phyloP scores from a whole-genome alignment of 495 filamentous ascomycete genomes.

The Penicillium diatomitis region DNA sequence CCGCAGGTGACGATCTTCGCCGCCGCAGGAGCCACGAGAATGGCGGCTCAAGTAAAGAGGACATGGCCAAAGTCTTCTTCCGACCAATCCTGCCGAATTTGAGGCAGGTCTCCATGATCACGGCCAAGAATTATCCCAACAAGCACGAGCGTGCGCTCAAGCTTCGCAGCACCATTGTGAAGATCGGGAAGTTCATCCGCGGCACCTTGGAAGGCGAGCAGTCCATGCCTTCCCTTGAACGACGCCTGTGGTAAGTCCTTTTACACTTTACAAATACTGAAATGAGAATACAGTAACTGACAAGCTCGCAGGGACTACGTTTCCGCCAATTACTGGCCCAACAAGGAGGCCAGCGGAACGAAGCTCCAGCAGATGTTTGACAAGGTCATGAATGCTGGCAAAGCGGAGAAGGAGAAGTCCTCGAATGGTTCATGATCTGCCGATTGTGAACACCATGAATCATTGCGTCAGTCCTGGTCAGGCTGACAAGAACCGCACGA shows the following conservation, averaged over 20 bases:
- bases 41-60: constrained; percentile 35
- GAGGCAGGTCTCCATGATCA: constrained; percentile 48
- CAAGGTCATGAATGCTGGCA: constrained; percentile 30
- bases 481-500: no score
- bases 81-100: constrained; percentile 52
- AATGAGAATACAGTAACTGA: no score
- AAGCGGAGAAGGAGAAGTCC: constrained; percentile 20
- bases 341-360: constrained; percentile 34
- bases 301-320: constrained; percentile 34
- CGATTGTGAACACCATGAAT: no score
- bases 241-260: constrained; percentile 36
- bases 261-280: neutral
- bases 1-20: constrained; percentile 31
- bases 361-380: constrained; percentile 43
- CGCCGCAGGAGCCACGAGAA: constrained; percentile 36
- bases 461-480: no score
- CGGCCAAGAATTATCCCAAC: constrained; percentile 52
- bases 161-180: constrained; percentile 35
- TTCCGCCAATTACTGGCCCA: constrained; percentile 40
- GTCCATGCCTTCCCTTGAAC: constrained; percentile 32
- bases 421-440: constrained; percentile 21
- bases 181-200: constrained; percentile 42
- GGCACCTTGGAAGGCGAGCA: constrained; percentile 24
- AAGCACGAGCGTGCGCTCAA: constrained; percentile 46
- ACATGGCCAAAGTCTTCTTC: constrained; percentile 48